These are phyloP conservation scores for Hordeum vulgare DNA, from an alignment of 176 grass and related monocot species.

Conservation along the genomic window DNA sequence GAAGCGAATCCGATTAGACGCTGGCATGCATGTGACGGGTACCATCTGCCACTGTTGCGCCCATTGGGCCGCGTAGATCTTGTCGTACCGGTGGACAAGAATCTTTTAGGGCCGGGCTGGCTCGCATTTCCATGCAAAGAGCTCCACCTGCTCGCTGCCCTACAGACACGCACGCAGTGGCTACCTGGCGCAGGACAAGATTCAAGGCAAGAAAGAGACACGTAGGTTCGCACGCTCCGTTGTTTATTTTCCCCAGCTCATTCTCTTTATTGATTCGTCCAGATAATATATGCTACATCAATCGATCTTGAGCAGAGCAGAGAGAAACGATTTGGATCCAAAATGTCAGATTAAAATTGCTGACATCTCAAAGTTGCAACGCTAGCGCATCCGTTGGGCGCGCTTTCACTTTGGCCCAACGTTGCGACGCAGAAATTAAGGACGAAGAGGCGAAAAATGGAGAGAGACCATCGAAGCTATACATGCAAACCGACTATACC, in stretches of 20 bases:
- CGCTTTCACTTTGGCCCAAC: conserved; percentile 24
- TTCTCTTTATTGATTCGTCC: neutral
- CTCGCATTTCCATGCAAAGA: conserved; percentile 13
- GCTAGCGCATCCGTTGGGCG: neutral
- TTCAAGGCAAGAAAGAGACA: conserved; percentile 22
- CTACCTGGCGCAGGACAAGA: conserved; percentile 18
- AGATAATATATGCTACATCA: conserved; percentile 2
- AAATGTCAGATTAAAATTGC: conserved; percentile 51
- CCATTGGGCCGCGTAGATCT: conserved; percentile 5
- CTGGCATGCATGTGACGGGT: neutral
- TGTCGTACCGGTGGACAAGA: conserved; percentile 16
- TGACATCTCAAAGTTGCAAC: conserved; percentile 38
- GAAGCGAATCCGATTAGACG: neutral
- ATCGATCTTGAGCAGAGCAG: conserved; percentile 25
- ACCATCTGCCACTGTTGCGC: neutral
- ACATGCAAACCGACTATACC: conserved; percentile 1
- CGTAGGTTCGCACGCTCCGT: neutral
- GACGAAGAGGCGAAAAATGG: neutral
- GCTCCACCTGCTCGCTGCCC: neutral
- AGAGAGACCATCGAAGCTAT: conserved; percentile 12
- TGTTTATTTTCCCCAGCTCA: conserved; percentile 3
- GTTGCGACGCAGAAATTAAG: neutral
- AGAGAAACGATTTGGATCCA: neutral
- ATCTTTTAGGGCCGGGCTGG: conserved; percentile 26
- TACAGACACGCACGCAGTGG: neutral